phyloP scores from a whole-genome alignment of 2,329 filamentous ascomycete genomes.

The Claviceps cyperi region DNA sequence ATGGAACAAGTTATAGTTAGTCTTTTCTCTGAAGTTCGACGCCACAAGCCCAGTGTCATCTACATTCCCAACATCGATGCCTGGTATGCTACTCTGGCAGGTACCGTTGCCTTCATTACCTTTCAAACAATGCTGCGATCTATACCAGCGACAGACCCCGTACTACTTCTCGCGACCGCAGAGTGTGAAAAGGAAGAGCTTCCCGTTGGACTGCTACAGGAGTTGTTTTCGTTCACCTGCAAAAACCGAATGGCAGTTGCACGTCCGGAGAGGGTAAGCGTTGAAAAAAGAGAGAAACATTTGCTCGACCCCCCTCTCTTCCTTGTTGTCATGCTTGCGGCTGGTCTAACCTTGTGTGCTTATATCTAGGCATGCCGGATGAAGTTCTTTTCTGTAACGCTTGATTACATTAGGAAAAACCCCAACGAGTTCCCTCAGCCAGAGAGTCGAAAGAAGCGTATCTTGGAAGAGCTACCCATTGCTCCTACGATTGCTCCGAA shows the following conservation, averaged over 20 bases:
- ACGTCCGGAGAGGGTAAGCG: conserved; percentile 47
- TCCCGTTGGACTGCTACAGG: conserved; percentile 48
- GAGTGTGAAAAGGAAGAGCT: conserved; percentile 53
- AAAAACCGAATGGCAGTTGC: conserved; percentile 61
- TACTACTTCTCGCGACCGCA: conserved; percentile 75
- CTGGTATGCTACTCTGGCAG: conserved; percentile 57
- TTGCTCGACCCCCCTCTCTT: too few relatives aligned
- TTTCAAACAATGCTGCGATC: conserved; percentile 72
- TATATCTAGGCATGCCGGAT: conserved; percentile 40
- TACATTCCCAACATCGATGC: conserved; percentile 82
- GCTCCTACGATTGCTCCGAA: conserved; percentile 59
- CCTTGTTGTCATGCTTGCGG: neutral
- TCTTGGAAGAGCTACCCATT: conserved; percentile 61
- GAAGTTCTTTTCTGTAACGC: conserved; percentile 65
- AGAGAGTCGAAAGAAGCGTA: conserved; percentile 70
- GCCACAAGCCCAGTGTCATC: conserved; percentile 90
- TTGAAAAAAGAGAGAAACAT: neutral
- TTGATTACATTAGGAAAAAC: conserved; percentile 62
- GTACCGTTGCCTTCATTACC: conserved; percentile 58
- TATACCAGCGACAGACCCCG: conserved; percentile 78
- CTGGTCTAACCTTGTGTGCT: neutral
- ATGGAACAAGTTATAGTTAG: conserved; percentile 82
- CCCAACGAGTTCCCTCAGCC: conserved; percentile 81
- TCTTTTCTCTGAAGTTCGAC: conserved; percentile 80
- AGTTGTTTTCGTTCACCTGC: conserved; percentile 75